Base-by-base conservation (phyloP, 768 basidiomycete species). In the Boletus reticulatus region DNA sequence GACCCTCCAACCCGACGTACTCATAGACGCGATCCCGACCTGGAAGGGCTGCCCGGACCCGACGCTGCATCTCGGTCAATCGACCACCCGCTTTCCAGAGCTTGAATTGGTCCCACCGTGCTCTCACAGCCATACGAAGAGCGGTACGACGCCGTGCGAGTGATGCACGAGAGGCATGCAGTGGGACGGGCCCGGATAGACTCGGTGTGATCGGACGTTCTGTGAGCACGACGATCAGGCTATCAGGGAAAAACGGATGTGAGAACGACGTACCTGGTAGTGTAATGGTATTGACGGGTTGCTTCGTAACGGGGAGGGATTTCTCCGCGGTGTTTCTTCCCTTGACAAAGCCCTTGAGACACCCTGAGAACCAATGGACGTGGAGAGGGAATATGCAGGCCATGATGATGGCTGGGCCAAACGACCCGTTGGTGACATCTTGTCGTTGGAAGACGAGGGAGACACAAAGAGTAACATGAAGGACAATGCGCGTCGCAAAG, bases 291-390 rank as follows among this genome's bases (percentile, higher is more conserved):
- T 57, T 55, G 39, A 57, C 39, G 29, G 41, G 50, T 12, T 41
- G 42, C 42, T 53, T 61, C 17, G 45, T 6, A 3, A 8, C 51
- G 29, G 59, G 51, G 6, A 29, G 43, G 6, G 58, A 1, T 44
- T 49, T 58, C 43, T 52, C 37, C 6, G 11, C 34, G 7, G 19
- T 10, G 37, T 63, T 61, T 13, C 61, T 63, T 3, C 75, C 66
- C 58, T 73, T 73, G 37, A 77, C 32, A 57, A 82, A 78, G 1
- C 81, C 81, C 55, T 71, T 73, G 43, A 84, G 27, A 52, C 79
- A 82, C 12, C 78, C 78, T 3, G 59, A 49, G 68, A 85, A 84
- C 84, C 84, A 85, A 37, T 73, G 61, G 3, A 73, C 75, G 57
- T 85, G 84, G 46, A 85, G 65, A 10, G 80, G 76, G 36, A 81